Evolutionary conservation across 164 flowering plant species (phyloP).

Genomic region (Aristolochia contorta): DNA sequence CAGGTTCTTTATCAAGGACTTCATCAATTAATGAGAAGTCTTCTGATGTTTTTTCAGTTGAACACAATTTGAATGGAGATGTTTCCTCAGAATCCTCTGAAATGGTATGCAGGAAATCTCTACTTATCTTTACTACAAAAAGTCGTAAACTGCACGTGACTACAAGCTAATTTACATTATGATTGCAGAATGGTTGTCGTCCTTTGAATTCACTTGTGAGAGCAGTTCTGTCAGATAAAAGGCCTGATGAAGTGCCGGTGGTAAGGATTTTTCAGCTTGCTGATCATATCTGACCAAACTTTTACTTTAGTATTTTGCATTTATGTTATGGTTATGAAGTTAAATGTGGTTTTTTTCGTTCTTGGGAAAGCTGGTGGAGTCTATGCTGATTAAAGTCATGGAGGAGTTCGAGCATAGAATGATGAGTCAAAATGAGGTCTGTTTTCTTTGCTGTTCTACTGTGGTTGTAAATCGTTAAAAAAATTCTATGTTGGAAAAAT

Average conservation of each 20-base stretch:
- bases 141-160: no score
- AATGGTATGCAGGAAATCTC: conserved; percentile 32
- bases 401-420: conserved; percentile 74
- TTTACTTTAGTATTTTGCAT: no score
- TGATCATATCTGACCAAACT: no score
- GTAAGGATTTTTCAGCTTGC: conserved; percentile 30
- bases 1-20: conserved; percentile 50
- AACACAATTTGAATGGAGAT: conserved; percentile 9
- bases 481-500: no score
- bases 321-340: no score
- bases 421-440: conserved; percentile 33
- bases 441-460: neutral
- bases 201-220: conserved; percentile 66
- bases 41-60: conserved; percentile 7
- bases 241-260: conserved; percentile 83
- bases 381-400: conserved; percentile 63
- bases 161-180: neutral
- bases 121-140: no score
- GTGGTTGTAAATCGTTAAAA: neutral
- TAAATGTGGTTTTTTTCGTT: neutral
- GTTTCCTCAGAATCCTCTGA: conserved; percentile 38
- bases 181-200: conserved; percentile 35
- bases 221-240: conserved; percentile 62
- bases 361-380: conserved; percentile 62
- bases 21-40: conserved; percentile 43